Base-by-base conservation (phyloP, 345 rosid genomes). In the Theobroma cacao region DNA sequence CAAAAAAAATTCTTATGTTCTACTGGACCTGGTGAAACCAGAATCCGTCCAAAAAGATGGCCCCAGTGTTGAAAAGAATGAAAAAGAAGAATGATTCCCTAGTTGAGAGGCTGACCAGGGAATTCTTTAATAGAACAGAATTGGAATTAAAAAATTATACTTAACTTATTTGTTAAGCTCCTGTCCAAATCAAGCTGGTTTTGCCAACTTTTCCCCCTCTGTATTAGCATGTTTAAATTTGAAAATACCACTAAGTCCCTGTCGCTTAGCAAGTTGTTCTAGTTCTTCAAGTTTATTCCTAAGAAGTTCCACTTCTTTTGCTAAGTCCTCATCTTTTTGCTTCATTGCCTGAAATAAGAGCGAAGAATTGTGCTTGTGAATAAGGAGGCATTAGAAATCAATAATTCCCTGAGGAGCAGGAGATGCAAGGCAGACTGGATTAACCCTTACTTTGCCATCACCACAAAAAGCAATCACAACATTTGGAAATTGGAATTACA, bases 201-300 rank as follows among this genome's bases (percentile, higher is more conserved):
- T 86, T 10, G 75, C 77, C 71, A 79, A 59, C 71, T 87, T 82
- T 26, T 13, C 77, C 24, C 81, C 79, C 33, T 83, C 84, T 1
- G 78, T 40, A 2, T 64, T 59, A n/a, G 82, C 80, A 47, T 79
- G 87, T 81, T 82, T 90, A 67, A 91, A 71, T 80, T 86, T 84
- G 80, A 92, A 84, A 18, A 88, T 18, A 66, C 97, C 97, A 12
- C 85, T 56, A 58, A 94, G 91, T 56, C 99, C 97, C 24, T 83
- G 88, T 69, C 82, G 75, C 75, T 75, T 89, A 9, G 98, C 93
- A 33, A 91, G 97, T 75, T 89, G 85, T 88, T 92, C 99, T 67
- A 96, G 74, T 83, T 94, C 97, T 56, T 75, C 87, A 75, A 95
- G 81, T 72, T 90, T 90, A 33, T 81, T 80, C 72, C 71, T 83